Evolutionary conservation across 2,329 filamentous ascomycete species (phyloP).

Genomic region (Sporothrix phasma): DNA sequence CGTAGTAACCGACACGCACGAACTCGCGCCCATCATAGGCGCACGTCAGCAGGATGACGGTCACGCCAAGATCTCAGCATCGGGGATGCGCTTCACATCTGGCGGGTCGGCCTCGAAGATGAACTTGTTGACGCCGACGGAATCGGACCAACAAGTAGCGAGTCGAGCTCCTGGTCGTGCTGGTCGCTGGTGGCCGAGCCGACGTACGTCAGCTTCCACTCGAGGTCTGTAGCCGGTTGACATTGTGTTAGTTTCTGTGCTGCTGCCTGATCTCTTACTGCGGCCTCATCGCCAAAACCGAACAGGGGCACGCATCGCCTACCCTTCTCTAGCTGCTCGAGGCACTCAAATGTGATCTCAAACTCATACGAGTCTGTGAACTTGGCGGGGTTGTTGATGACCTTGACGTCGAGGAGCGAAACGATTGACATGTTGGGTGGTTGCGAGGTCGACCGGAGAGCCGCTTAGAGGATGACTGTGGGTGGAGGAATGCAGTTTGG

Average conservation of each 20-base stretch:
- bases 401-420: slow-evolving; percentile 87
- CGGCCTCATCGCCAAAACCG: background rate
- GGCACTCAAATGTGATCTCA: slow-evolving; percentile 97
- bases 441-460: background rate
- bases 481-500: background rate
- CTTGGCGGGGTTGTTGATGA: slow-evolving; percentile 92
- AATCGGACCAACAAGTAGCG: slow-evolving; percentile 91
- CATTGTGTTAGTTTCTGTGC: background rate
- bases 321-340: slow-evolving; percentile 92
- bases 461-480: background rate
- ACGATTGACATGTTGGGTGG: slow-evolving; percentile 75
- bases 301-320: slow-evolving; percentile 18
- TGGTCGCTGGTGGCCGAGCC: slow-evolving; percentile 95
- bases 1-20: slow-evolving; percentile 96
- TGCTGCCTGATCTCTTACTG: background rate
- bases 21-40: slow-evolving; percentile 96
- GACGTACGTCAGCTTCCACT: slow-evolving; percentile 99
- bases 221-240: slow-evolving; percentile 57
- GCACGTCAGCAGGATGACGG: slow-evolving; percentile 91
- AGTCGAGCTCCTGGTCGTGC: slow-evolving; percentile 97
- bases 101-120: slow-evolving; percentile 92
- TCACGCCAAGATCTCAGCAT: slow-evolving; percentile 91
- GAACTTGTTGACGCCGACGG: slow-evolving; percentile 97
- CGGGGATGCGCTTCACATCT: slow-evolving; percentile 80
- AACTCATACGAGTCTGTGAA: slow-evolving; percentile 93